These are phyloP conservation scores for Phytopythium helicoides DNA, from an alignment of 352 stramenopile species.

Conservation along the genomic window DNA sequence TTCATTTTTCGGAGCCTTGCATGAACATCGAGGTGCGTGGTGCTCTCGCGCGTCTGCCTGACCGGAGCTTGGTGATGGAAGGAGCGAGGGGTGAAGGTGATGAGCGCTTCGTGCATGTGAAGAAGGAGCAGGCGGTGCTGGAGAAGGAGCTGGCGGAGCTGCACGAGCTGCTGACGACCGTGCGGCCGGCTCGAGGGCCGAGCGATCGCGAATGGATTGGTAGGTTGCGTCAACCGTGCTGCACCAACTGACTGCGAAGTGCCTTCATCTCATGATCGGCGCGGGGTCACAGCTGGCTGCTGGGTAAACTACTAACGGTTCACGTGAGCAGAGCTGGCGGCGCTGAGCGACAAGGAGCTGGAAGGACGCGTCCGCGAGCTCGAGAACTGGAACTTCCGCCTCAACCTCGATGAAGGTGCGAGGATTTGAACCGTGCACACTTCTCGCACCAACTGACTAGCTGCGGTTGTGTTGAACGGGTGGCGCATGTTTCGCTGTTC, in stretches of 20 bases:
- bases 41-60: too few relatives aligned
- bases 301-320: too few relatives aligned
- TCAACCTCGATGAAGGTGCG: constrained; percentile 78
- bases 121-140: constrained; percentile 55
- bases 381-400: constrained; percentile 79
- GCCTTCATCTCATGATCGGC: too few relatives aligned
- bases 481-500: too few relatives aligned
- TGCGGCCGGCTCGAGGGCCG: constrained; percentile 26
- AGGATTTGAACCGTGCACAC: not conserved
- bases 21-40: too few relatives aligned
- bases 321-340: constrained; percentile 30
- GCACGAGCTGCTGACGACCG: constrained; percentile 54
- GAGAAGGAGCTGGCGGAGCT: constrained; percentile 51
- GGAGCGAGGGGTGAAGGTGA: not conserved
- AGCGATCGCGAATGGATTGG: constrained; percentile 45
- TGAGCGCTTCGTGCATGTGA: not conserved
- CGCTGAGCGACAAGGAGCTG: constrained; percentile 63
- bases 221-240: constrained; percentile 2
- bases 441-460: too few relatives aligned
- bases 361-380: constrained; percentile 73
- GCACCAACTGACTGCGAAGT: not conserved
- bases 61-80: not conserved
- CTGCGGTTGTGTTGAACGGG: too few relatives aligned
- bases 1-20: not conserved
- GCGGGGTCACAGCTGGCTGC: too few relatives aligned